Conservation (phyloP, 2,329 filamentous ascomycete species). For the Hymenoscyphus scutula region DNA sequence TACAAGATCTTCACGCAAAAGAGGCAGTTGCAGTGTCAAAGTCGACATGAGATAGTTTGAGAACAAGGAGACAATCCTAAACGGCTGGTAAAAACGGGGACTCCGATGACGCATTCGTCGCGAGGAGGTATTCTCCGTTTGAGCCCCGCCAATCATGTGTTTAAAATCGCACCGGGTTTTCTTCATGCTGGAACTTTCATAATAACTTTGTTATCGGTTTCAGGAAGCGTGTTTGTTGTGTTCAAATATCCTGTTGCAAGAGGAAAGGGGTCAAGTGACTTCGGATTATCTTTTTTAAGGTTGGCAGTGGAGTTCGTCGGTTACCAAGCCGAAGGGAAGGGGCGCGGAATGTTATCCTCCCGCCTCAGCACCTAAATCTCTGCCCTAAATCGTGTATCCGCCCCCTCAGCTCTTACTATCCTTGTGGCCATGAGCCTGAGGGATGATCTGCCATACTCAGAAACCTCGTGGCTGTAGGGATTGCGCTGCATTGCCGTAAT, state of each 20-base stretch:
- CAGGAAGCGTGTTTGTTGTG: not conserved
- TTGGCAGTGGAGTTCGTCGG: not conserved
- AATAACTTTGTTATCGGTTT: not conserved
- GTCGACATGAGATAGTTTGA: constrained; percentile 1
- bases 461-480: constrained; percentile 13
- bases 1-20: constrained; percentile 3
- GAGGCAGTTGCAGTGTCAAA: not conserved
- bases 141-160: not conserved
- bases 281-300: not conserved
- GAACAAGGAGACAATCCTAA: not conserved
- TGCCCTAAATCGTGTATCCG: not conserved
- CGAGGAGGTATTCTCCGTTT: not conserved
- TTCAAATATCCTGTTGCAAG: not conserved
- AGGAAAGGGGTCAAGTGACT: not conserved
- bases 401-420: not conserved
- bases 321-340: not conserved
- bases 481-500: constrained; percentile 5
- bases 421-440: constrained; percentile 2
- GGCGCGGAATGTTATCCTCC: constrained; percentile 1
- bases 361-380: not conserved
- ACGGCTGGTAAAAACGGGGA: not conserved
- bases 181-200: not conserved
- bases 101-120: not conserved
- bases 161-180: not conserved
- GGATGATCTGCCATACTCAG: not conserved